Base-by-base conservation (phyloP, 164 flowering plant species). In the Paratinospora sagittata region DNA sequence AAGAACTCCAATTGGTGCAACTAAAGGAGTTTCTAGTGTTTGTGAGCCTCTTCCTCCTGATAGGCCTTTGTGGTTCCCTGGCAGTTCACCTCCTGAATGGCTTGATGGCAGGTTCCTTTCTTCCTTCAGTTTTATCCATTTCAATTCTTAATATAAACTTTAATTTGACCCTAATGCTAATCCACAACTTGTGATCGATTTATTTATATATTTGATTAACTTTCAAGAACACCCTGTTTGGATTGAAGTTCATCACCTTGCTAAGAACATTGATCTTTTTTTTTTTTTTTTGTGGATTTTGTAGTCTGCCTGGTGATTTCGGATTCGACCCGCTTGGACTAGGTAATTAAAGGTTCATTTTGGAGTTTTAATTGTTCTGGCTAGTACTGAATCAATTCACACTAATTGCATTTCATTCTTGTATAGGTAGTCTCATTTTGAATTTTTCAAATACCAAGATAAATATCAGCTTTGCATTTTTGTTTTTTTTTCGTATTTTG, bases 241-340 rank as follows among this genome's bases (percentile, higher is more conserved):
- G n/a, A 9, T 17, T 3, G 3, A 33, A 21, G 16, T 33, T n/a
- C n/a, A n/a, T n/a, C n/a, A n/a, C n/a, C n/a, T n/a, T n/a, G n/a
- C n/a, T n/a, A n/a, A n/a, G n/a, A n/a, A n/a, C n/a, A n/a, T n/a
- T n/a, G n/a, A n/a, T n/a, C n/a, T n/a, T n/a, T n/a, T n/a, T n/a
- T n/a, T n/a, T n/a, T n/a, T n/a, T n/a, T 43, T 12, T 39, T 26
- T 17, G 9, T 43, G 23, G 13, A 65, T 43, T 55, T 66, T 81
- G 77, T 63, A 91, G 98, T 72, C 89, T 93, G 68, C 96, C 98
- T 12, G 98, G 98, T n/a, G 98, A 93, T 81, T 91, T 86, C 69
- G 98, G 98, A 45, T 93, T 93, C 55, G 97, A 91, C 72, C 98
- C 98, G 0, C 92, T 93, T 73, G 98, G 98, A 73, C 74, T 93